Evolutionary conservation across 345 rosid genomes (phyloP).

Genomic region (Rhizophora mangle): DNA sequence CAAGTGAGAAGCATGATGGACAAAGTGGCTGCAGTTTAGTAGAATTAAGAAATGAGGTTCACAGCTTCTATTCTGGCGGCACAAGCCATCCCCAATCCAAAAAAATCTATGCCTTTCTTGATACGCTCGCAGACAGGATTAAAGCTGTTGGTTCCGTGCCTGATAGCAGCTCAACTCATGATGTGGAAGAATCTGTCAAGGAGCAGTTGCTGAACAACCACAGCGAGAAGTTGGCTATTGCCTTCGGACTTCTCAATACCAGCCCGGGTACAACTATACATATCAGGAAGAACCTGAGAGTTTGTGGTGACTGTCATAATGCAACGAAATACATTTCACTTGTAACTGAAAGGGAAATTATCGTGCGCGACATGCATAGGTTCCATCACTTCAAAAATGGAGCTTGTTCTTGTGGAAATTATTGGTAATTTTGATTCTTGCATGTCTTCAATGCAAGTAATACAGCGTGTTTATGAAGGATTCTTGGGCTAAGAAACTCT

Average conservation of each 20-base stretch:
- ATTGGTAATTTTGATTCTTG: slow-evolving; percentile 17
- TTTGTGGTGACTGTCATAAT: slow-evolving; percentile 32
- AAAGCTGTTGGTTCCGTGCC: slow-evolving; percentile 30
- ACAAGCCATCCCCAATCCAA: slow-evolving; percentile 28
- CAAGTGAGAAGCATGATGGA: slow-evolving; percentile 26
- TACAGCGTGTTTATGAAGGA: too few species aligned
- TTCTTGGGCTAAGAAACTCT: too few species aligned
- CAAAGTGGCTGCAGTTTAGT: slow-evolving; percentile 34
- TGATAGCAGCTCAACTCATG: slow-evolving; percentile 29
- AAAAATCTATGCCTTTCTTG: slow-evolving; percentile 23
- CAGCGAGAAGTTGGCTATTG: slow-evolving; percentile 35
- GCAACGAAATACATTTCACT: slow-evolving; percentile 32
- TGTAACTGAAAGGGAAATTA: slow-evolving; percentile 26
- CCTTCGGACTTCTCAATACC: slow-evolving; percentile 29
- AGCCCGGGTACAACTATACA: slow-evolving; percentile 25
- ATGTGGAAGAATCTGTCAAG: slow-evolving; percentile 31
- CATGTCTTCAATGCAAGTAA: too few species aligned
- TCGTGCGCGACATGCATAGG: slow-evolving; percentile 36
- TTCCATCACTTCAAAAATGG: slow-evolving; percentile 33
- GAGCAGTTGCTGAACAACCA: slow-evolving; percentile 29
- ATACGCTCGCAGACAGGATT: slow-evolving; percentile 21
- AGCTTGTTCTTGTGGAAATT: slow-evolving; percentile 31
- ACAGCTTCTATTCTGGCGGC: slow-evolving; percentile 28
- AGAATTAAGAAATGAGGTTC: slow-evolving; percentile 23
- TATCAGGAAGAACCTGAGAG: slow-evolving; percentile 32